A percentile compares a stretch with the other conserved stretches of the same genome.
These are phyloP conservation scores for Comarum palustre DNA, from an alignment of 306 rosid species.

Conservation along the genomic window DNA sequence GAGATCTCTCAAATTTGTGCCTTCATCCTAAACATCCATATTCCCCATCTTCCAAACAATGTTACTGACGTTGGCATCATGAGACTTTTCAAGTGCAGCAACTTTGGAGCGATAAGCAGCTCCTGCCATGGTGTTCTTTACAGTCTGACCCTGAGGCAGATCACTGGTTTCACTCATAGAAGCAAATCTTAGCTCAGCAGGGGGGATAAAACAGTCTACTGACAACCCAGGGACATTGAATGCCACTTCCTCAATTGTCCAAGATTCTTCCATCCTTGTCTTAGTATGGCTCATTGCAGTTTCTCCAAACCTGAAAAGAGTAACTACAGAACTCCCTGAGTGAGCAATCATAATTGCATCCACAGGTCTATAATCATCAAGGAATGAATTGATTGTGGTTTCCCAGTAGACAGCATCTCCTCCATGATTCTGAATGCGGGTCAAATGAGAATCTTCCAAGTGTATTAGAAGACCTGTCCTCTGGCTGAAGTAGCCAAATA, in stretches of 20 bases:
- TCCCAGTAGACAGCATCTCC: slow-evolving; percentile 99
- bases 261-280: slow-evolving; percentile 97
- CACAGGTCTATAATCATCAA: slow-evolving; percentile 78
- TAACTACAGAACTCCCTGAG: slow-evolving; percentile 87
- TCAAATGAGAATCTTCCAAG: slow-evolving; percentile 97
- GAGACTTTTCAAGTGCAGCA: slow-evolving; percentile 59
- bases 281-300: slow-evolving; percentile 98
- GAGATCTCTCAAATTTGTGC: slow-evolving; percentile 32
- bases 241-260: slow-evolving; percentile 98
- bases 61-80: slow-evolving; percentile 44
- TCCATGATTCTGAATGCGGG: slow-evolving; percentile 95
- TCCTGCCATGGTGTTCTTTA: slow-evolving; percentile 45
- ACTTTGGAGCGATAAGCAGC: slow-evolving; percentile 63
- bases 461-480: slow-evolving; percentile 91
- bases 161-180: slow-evolving; percentile 81
- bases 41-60: slow-evolving; percentile 75
- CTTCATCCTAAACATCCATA: slow-evolving; percentile 51
- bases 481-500: slow-evolving; percentile 98
- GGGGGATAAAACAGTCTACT: slow-evolving; percentile 93
- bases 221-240: slow-evolving; percentile 96
- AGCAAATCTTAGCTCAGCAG: slow-evolving; percentile 87
- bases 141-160: slow-evolving; percentile 62
- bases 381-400: slow-evolving; percentile 93
- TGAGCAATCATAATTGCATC: slow-evolving; percentile 98
- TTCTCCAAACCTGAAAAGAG: slow-evolving; percentile 98